A percentile compares a stretch with the other conserved stretches of the same genome.
phyloP scores from a whole-genome alignment of 1,139 yeast genomes.

The Blastobotrys capitulatus region DNA sequence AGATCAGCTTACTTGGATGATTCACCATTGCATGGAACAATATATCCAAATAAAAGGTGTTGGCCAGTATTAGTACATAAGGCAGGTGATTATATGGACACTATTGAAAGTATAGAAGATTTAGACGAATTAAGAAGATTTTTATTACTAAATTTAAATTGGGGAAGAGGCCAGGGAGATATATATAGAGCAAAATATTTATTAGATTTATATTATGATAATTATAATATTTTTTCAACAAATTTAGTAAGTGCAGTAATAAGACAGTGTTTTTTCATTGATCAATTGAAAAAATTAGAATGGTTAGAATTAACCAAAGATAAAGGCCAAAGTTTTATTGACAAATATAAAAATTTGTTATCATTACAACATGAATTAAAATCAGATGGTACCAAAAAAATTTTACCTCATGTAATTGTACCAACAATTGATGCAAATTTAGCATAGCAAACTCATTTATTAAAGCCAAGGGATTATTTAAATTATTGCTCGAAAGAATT shows the following conservation, averaged over 20 bases:
- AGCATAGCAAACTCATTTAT: slow-evolving; percentile 40
- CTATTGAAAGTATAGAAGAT: not conserved
- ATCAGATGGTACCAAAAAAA: slow-evolving; percentile 16
- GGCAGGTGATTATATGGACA: not conserved
- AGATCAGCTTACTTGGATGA: not conserved
- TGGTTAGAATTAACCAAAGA: slow-evolving; percentile 28
- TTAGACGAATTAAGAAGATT: not conserved
- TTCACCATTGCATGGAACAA: not conserved
- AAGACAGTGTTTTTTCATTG: slow-evolving; percentile 36
- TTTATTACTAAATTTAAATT: not conserved
- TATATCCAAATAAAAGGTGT: not conserved
- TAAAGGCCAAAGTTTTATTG: slow-evolving; percentile 24
- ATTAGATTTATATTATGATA: not conserved
- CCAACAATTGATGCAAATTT: slow-evolving; percentile 41
- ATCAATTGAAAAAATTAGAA: slow-evolving; percentile 31
- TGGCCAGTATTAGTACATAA: not conserved
- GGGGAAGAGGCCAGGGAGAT: not conserved
- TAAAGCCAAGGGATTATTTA: slow-evolving; percentile 30
- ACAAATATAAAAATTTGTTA: slow-evolving; percentile 32
- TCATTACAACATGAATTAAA: slow-evolving; percentile 20
- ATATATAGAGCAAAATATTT: no score
- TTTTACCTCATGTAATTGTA: slow-evolving; percentile 24
- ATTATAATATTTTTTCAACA: slow-evolving; percentile 12
- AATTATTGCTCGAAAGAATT: slow-evolving; percentile 22
- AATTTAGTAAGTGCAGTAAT: slow-evolving; percentile 36